phyloP scores from a whole-genome alignment of 1,139 yeast species.

The Eremothecium coryli region DNA sequence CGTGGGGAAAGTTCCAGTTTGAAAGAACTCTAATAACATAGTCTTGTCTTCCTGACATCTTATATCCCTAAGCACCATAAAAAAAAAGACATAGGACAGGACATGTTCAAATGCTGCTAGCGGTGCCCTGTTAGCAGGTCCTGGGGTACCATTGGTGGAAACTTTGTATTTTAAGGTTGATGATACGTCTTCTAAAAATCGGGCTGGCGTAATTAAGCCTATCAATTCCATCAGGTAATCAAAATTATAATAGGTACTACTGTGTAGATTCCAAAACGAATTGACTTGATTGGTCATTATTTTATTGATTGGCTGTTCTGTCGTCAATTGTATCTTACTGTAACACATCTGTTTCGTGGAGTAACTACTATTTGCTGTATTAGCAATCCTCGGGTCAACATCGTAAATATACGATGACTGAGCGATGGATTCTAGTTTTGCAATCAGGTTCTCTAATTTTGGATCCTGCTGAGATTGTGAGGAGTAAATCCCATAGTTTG shows the following conservation, averaged over 20 bases:
- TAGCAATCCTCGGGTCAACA: slow-evolving; percentile 21
- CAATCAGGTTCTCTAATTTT: slow-evolving; percentile 21
- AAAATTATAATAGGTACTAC: slow-evolving; percentile 30
- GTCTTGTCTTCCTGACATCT: slow-evolving; percentile 19
- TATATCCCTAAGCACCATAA: slow-evolving; percentile 26
- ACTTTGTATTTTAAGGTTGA: slow-evolving; percentile 23
- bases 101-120: slow-evolving; percentile 23
- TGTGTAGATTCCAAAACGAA: slow-evolving; percentile 31
- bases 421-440: slow-evolving; percentile 18
- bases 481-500: slow-evolving; percentile 28
- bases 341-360: slow-evolving; percentile 25
- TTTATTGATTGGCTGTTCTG: slow-evolving; percentile 27
- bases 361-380: slow-evolving; percentile 18
- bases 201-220: slow-evolving; percentile 21
- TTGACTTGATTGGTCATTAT: slow-evolving; percentile 29
- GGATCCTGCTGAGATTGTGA: slow-evolving; percentile 26
- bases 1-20: slow-evolving; percentile 9
- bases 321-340: slow-evolving; percentile 20
- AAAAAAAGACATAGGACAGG: slow-evolving; percentile 25
- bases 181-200: slow-evolving; percentile 23
- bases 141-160: slow-evolving; percentile 21
- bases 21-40: slow-evolving; percentile 19
- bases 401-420: slow-evolving; percentile 24
- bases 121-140: slow-evolving; percentile 18
- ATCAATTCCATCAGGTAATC: slow-evolving; percentile 27